Base-by-base conservation (phyloP, 2,329 filamentous ascomycete species). In the Fusarium nygamai region DNA sequence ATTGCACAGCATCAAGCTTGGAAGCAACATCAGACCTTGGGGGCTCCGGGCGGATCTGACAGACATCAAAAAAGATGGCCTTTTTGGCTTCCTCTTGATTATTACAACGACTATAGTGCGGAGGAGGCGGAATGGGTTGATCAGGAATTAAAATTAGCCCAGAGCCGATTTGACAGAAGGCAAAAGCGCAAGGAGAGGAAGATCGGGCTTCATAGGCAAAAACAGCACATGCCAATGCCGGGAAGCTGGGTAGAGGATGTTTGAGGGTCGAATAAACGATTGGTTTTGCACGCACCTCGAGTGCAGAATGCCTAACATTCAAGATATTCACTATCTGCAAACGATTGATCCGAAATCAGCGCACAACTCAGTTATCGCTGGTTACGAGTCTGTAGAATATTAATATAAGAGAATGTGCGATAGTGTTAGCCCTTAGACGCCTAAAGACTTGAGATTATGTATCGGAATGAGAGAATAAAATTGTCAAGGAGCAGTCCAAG, bases 311-410 rank as follows among this genome's bases (percentile, higher is more conserved):
- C 16, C 34, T 34, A 16, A 8, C 14, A 17, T 34, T 14, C 34
- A 34, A 17, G 6, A 34, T 17, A 34, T 8, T 17, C 6, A 16
- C 6, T 16, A 17, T 16, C 1, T 14, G 14, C 14, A 17, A 8
- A n/a, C 22, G 5, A 16, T 5, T 1, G 4, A 16, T 5, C 8
- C 0, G 13, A n/a, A 1, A 2, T n/a, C 5, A 44, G n/a, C 10
- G 14, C 5, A 1, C n/a, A 8, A 8, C 41, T 24, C 10, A 8
- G 1, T 12, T 8, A 5, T 11, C 1, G 6, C 4, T 19, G 11
- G 16, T 5, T 12, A 24, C 2, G 16, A 24, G 16, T 12, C 1
- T 19, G 1, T 0, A 44, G 16, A 12, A 24, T 24, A 24, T 5
- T 8, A 12, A 8, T 5, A 12, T 24, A 0, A 12, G n/a, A 24